A percentile compares a stretch with the other conserved stretches of the same genome.
Conservation (phyloP, 2,329 filamentous ascomycete genomes). For the Lasiodiplodia sp. region DNA sequence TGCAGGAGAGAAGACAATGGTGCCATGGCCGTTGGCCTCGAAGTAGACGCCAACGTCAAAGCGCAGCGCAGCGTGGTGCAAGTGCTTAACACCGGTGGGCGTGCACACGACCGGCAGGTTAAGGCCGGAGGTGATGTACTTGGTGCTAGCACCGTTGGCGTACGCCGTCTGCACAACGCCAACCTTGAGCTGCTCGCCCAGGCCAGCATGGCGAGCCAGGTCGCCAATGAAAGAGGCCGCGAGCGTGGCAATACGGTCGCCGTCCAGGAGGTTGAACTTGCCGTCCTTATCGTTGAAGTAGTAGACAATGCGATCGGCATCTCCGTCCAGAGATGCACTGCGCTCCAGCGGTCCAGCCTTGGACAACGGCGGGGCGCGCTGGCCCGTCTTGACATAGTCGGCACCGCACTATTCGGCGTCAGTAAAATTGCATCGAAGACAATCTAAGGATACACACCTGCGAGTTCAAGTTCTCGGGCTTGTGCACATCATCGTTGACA, state of each 20-base stretch:
- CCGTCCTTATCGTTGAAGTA: constrained; percentile 86
- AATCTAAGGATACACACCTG: constrained; percentile 64
- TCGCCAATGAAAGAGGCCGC: constrained; percentile 94
- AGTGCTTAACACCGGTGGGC: constrained; percentile 93
- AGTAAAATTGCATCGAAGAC: background rate
- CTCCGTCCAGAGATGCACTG: constrained; percentile 91
- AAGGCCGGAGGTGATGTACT: constrained; percentile 87
- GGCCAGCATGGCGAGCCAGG: constrained; percentile 78
- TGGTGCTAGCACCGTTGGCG: constrained; percentile 93
- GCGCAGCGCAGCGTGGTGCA: constrained; percentile 94
- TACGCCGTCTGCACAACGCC: constrained; percentile 98
- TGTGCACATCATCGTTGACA: constrained; percentile 91
- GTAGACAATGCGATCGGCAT: constrained; percentile 94
- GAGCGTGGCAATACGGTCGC: constrained; percentile 94
- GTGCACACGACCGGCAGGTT: constrained; percentile 92
- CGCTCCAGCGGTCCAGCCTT: constrained; percentile 78
- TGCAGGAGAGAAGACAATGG: constrained; percentile 88
- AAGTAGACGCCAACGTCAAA: constrained; percentile 98
- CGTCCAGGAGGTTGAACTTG: constrained; percentile 90
- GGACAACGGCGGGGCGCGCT: constrained; percentile 84
- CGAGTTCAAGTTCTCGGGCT: constrained; percentile 86
- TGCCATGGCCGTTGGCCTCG: constrained; percentile 97
- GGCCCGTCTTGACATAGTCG: constrained; percentile 97
- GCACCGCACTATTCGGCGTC: constrained; percentile 74
- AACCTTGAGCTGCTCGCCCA: constrained; percentile 82